phyloP scores from a whole-genome alignment of 257 asterid genomes.

The Paraleonurus japonicus region DNA sequence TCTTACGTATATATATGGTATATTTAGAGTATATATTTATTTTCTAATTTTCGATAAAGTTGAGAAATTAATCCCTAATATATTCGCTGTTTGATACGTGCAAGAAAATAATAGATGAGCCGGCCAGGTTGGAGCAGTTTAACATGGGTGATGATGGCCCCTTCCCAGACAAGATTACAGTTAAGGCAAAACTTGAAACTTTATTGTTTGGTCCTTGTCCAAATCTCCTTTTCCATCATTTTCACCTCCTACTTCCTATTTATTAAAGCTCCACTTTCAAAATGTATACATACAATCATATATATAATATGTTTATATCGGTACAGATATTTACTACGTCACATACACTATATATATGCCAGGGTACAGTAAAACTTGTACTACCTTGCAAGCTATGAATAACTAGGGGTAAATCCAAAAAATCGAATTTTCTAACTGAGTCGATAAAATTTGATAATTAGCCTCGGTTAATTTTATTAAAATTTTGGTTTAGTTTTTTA shows the following conservation, averaged over 20 bases:
- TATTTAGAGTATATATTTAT: too few relatives aligned
- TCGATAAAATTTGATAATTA: too few relatives aligned
- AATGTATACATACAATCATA: neutral
- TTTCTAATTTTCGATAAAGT: neutral
- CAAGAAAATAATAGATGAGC: neutral
- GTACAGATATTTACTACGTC: neutral
- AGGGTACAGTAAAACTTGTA: too few relatives aligned
- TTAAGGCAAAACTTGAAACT: slow-evolving; percentile 12
- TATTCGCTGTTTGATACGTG: neutral
- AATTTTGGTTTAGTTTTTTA: too few relatives aligned
- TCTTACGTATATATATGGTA: too few relatives aligned
- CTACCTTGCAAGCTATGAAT: too few relatives aligned
- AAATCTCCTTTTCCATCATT: slow-evolving; percentile 1
- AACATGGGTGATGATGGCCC: neutral
- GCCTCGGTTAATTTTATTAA: too few relatives aligned
- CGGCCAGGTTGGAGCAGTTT: neutral
- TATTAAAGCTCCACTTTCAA: neutral
- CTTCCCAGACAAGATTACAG: slow-evolving; percentile 9
- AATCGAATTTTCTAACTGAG: too few relatives aligned
- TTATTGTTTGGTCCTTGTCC: slow-evolving; percentile 3
- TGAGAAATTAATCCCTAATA: neutral
- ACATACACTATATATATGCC: too few relatives aligned
- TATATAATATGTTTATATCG: neutral
- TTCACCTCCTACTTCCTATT: neutral
- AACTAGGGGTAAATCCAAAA: too few relatives aligned